Percentiles rank a stretch among this genome's conserved stretches.
Conservation (phyloP, 129 eudicot species). For the Flaveria sonorensis region DNA sequence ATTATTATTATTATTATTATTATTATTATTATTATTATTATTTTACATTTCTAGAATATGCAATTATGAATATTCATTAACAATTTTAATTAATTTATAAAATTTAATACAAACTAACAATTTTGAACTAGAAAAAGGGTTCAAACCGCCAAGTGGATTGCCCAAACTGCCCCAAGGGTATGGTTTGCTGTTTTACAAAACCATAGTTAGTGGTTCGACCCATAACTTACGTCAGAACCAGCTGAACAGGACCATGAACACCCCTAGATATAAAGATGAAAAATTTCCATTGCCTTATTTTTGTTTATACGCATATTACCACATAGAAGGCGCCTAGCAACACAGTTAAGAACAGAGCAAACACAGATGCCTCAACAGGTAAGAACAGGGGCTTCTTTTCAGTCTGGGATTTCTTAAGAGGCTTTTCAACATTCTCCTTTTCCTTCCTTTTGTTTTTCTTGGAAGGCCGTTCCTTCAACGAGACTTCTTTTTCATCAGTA, state of each 20-base stretch:
- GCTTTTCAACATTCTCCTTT: constrained; percentile 62
- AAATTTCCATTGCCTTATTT: neutral
- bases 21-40: too few relatives aligned
- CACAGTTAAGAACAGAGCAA: constrained; percentile 75
- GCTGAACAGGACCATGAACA: neutral
- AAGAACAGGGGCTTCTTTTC: constrained; percentile 78
- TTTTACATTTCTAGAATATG: neutral
- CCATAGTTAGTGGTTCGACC: neutral
- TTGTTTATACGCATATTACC: constrained; percentile 44
- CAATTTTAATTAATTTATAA: neutral
- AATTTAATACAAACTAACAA: neutral
- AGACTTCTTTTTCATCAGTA: constrained; percentile 62
- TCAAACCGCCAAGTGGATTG: neutral
- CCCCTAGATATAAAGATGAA: neutral
- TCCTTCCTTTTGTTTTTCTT: constrained; percentile 79
- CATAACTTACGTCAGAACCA: neutral
- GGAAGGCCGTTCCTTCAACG: constrained; percentile 64
- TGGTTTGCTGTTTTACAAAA: neutral
- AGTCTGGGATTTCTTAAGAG: constrained; percentile 47
- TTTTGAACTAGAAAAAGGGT: neutral
- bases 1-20: too few relatives aligned
- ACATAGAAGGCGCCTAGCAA: constrained; percentile 94
- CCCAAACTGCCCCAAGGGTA: neutral
- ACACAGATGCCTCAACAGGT: constrained; percentile 79
- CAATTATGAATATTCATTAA: neutral